Evolutionary conservation across 2,329 filamentous ascomycete genomes (phyloP), one percentile per base, ranked within the genome.

Genomic region (Cercospora zeae-maydis): DNA sequence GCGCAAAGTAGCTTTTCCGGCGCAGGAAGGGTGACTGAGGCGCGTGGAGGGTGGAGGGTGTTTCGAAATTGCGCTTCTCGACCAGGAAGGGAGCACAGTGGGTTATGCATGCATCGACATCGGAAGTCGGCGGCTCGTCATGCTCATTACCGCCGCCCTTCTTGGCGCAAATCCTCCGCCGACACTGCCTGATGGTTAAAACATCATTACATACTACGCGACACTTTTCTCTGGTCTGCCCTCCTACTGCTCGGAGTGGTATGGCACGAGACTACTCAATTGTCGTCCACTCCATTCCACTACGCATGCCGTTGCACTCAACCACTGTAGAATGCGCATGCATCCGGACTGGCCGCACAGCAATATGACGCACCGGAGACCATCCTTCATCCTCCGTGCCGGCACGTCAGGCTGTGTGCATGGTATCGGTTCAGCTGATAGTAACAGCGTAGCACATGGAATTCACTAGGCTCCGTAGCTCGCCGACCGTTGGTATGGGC

Each of bases 61-160:
- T 52, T 52, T 52, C 47, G 47, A 52, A 52, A 8, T 52, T 52
- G 47, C 47, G 24, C 27, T 52, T 52, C 24, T 33, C 21, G 47
- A 31, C 47, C 30, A 33, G 47, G 47, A 52, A 52, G 47, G 47
- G 47, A 52, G 24, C 3, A 24, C 30, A 9, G 47, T 52, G 47
- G n/a, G 47, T 52, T 52, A 52, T 52, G 47, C 47, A 52, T 52
- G 47, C 47, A 52, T 52, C 47, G 19, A 19, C 47, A 52, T 52
- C 47, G 47, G 47, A 52, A 52, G 47, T 33, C 39, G 39, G 39
- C 39, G 39, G 39, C 16, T 45, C 39, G 39, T 45, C 16, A 45
- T 24, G 3, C 39, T 45, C 39, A 45, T 45, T 45, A 21, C 16
- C 39, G 39, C 39, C 39, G 39, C 19, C 11, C 39, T 2, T 45